Evolutionary conservation across 2,329 filamentous ascomycete genomes (phyloP), one percentile per base, ranked within the genome.

Genomic region (Orbilia brochopaga): DNA sequence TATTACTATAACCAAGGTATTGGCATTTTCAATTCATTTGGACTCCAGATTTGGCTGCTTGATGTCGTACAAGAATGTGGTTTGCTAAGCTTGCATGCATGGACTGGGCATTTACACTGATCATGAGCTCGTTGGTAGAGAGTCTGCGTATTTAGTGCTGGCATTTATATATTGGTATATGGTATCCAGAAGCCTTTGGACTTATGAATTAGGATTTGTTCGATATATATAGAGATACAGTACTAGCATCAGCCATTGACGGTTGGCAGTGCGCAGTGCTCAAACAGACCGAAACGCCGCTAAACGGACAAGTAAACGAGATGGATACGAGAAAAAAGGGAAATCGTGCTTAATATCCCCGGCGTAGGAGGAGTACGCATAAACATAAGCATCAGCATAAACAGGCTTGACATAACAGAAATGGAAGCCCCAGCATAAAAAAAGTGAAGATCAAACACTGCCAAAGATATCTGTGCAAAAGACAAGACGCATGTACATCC

Each of bases 1-100:
- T 48, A 48, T 48, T 48, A 48, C 44, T 48, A 48, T 21, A 3
- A 32, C 8, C n/a, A n/a, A 32, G 27, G 27, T 32, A 32, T 32
- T 8, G 27, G 27, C 8, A 32, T 4, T 8, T 32, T 32, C 8
- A 32, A 32, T 32, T 32, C 27, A 32, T 4, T 32, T 8, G 8
- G 27, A 4, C 27, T 32, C 27, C 8, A 3, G 27, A 8, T 8
- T 8, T 3, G 27, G 27, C 27, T 32, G 27, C 27, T 32, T 32
- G 3, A 32, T 32, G n/a, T 8, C 4, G 27, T 32, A 32, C 27
- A 32, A 4, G 27, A 8, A 8, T 4, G 27, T 32, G 27, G 3
- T 32, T 32, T 8, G 27, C 8, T 3, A 32, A 32, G n/a, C n/a
- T n/a, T n/a, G n/a, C n/a, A n/a, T n/a, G 15, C 6, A 10, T 44